Evolutionary conservation across 2,329 filamentous ascomycete species (phyloP), one percentile per base, ranked within the genome.

Genomic region (Sclerotinia trifoliorum): DNA sequence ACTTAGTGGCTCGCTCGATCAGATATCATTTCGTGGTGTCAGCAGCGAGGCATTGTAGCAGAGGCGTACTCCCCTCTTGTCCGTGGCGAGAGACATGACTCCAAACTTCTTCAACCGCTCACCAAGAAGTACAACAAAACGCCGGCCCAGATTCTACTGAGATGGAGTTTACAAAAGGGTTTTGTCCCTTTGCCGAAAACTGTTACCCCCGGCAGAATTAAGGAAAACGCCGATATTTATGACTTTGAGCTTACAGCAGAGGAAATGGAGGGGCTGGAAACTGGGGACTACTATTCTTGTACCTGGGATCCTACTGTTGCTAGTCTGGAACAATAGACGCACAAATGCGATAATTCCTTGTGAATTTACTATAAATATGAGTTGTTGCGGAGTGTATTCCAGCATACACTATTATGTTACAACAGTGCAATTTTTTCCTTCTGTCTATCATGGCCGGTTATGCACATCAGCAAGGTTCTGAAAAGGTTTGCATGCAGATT

Each of bases 91-190:
- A 89, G 92, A 72, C 88, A 88, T 71, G 86, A 88, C 52, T 90
- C 96, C 71, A 81, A 85, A 71, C 86, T 84, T 17, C 81, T 95
- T 44, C 83, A 85, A 69, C 82, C 82, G 19, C 79, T 96, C 68
- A 86, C 88, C 0, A 81, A 89, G 74, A 94, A 93, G 80, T 86
- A 95, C 77, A 83, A 83, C 71, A 93, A 90, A 80, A 86, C 86
- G 10, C 86, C 90, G 69, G 90, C 91, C 13, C 93, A 96, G 82
- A 81, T 96, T 13, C 79, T 97, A 75, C 80, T 96, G 62, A 85
- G 93, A 71, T 97, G 92, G 85, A 91, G 90, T 73, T 78, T 96
- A 79, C 91, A 96, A 79, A 94, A 92, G 80, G 90, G 86, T 5
- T 88, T 86, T 77, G 83, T 91, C 46, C 90, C 90, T 57, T 80